Percentiles rank a stretch among this genome's conserved stretches.
Evolutionary conservation across 1,284 basidiomycete species (phyloP).

Genomic region (Wallemia ichthyophaga): DNA sequence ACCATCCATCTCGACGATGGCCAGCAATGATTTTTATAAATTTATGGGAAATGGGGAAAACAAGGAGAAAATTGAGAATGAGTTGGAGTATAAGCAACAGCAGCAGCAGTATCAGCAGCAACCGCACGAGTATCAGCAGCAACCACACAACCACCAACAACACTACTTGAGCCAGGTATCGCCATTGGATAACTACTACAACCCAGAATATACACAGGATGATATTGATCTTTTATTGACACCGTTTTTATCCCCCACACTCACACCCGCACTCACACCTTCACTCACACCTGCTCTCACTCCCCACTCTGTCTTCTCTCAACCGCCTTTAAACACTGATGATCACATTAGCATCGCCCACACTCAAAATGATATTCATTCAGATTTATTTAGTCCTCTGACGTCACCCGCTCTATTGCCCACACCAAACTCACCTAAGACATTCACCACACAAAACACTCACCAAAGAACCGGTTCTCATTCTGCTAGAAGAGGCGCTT

Average conservation of each 20-base stretch:
- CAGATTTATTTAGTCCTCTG: conserved; percentile 25
- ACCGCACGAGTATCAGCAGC: background rate
- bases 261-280: conserved; percentile 10
- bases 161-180: background rate
- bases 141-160: background rate
- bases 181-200: background rate
- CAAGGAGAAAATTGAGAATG: too few relatives aligned
- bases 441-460: background rate
- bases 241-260: conserved; percentile 2
- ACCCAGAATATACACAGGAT: background rate
- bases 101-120: background rate
- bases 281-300: conserved; percentile 13
- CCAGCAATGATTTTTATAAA: too few relatives aligned
- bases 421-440: background rate
- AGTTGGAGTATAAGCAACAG: too few relatives aligned
- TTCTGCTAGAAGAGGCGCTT: background rate
- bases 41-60: too few relatives aligned
- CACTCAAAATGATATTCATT: too few relatives aligned
- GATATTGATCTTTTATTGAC: conserved; percentile 2
- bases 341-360: conserved; percentile 9
- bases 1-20: too few relatives aligned
- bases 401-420: conserved; percentile 27
- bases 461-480: background rate
- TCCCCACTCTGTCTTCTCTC: conserved; percentile 8
- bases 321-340: conserved; percentile 6